Percentiles rank a stretch among this genome's conserved stretches.
phyloP scores from a whole-genome alignment of 225 moss, liverwort and hornwort genomes.

The Pseudoscleropodium purum region DNA sequence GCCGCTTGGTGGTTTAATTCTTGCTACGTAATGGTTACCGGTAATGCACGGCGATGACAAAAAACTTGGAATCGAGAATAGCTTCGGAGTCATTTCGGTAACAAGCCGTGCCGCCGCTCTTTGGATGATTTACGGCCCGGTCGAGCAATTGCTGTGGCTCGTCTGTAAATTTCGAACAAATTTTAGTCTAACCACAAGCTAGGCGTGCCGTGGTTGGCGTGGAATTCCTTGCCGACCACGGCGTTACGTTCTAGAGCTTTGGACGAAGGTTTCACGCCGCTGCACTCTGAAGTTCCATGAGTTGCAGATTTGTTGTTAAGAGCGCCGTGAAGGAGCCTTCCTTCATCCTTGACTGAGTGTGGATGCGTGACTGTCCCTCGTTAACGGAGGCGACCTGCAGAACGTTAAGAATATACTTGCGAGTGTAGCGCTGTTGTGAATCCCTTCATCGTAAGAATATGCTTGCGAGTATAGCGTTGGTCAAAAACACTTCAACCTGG shows the following conservation, averaged over 20 bases:
- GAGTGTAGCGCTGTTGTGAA: not conserved
- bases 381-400: not conserved
- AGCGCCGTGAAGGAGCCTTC: not conserved
- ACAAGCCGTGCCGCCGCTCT: not conserved
- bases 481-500: not conserved
- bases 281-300: constrained; percentile 28
- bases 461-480: not conserved
- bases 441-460: not conserved
- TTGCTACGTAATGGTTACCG: not conserved
- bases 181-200: not conserved
- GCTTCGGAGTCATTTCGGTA: not conserved
- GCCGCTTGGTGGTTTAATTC: not conserved
- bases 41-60: not conserved
- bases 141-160: not conserved
- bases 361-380: not conserved
- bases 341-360: not conserved
- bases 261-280: not conserved
- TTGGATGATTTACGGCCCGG: not conserved
- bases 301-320: not conserved
- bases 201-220: not conserved
- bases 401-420: not conserved
- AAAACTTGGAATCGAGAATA: constrained; percentile 1
- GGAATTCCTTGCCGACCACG: not conserved
- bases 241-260: not conserved
- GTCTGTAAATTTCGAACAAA: not conserved